phyloP scores from a whole-genome alignment of 371 early-diverging fungal species.

The Mortierella sp. region DNA sequence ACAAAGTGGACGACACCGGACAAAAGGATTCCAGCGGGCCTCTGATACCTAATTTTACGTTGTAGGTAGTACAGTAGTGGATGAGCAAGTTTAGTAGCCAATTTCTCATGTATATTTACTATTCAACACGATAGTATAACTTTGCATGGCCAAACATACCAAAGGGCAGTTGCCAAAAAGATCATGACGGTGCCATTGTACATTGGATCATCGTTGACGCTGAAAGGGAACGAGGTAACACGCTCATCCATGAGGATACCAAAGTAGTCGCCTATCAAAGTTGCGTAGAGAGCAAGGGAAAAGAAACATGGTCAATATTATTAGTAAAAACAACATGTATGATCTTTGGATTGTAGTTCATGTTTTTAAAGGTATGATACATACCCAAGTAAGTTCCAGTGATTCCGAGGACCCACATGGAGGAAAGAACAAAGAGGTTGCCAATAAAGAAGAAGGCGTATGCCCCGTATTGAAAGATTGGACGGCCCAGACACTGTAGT shows the following conservation, averaged over 20 bases:
- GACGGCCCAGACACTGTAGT: slow-evolving; percentile 62
- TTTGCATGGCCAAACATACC: slow-evolving; percentile 61
- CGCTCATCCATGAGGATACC: slow-evolving; percentile 91
- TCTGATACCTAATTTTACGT: slow-evolving; percentile 61
- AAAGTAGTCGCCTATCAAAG: slow-evolving; percentile 89
- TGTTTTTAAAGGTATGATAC: no score
- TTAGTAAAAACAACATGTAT: no score
- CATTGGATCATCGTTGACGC: slow-evolving; percentile 93
- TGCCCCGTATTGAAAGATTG: slow-evolving; percentile 63
- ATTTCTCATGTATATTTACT: no score
- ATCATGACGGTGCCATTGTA: slow-evolving; percentile 92
- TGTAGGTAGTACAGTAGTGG: background rate
- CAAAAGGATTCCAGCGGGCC: slow-evolving; percentile 78
- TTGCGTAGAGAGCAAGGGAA: slow-evolving; percentile 2
- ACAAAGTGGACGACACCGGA: slow-evolving; percentile 78
- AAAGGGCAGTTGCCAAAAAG: slow-evolving; percentile 88
- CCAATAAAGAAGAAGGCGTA: slow-evolving; percentile 72
- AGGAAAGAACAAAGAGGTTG: slow-evolving; percentile 83
- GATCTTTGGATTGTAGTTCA: no score
- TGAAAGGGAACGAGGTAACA: slow-evolving; percentile 94
- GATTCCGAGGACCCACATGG: slow-evolving; percentile 90
- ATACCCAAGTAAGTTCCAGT: slow-evolving; percentile 92
- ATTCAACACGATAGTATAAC: no score
- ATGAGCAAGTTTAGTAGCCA: no score
- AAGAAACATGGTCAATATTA: no score